Evolutionary conservation across 805 yeast genomes (phyloP).

Genomic region (Candida montana): DNA sequence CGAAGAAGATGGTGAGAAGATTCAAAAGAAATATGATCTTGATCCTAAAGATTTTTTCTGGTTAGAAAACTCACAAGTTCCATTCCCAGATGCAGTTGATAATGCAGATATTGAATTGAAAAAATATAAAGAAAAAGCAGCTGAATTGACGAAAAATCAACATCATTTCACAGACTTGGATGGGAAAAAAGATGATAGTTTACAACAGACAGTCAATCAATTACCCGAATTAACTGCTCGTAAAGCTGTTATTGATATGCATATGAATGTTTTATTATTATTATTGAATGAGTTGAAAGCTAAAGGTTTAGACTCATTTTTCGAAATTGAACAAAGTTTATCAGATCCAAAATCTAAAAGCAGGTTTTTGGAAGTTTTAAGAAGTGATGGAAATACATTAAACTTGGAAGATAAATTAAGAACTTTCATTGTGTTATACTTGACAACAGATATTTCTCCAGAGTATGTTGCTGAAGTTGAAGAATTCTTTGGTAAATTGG

Average conservation of each 20-base stretch:
- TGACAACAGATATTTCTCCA: conserved; percentile 44
- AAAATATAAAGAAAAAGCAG: conserved; percentile 80
- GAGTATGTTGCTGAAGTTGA: conserved; percentile 60
- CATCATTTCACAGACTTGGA: conserved; percentile 72
- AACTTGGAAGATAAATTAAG: conserved; percentile 82
- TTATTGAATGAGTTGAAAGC: conserved; percentile 77
- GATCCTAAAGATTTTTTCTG: conserved; percentile 95
- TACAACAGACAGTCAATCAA: conserved; percentile 80
- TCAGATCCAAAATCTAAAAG: conserved; percentile 48
- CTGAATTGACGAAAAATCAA: conserved; percentile 73
- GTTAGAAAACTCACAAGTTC: conserved; percentile 75
- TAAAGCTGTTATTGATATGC: conserved; percentile 87
- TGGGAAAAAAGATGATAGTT: conserved; percentile 50
- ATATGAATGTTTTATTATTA: conserved; percentile 89
- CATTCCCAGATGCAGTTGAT: conserved; percentile 99
- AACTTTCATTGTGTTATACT: conserved; percentile 75
- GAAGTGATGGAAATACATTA: conserved; percentile 42
- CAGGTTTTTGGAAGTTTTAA: conserved; percentile 56
- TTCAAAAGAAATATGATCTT: conserved; percentile 67
- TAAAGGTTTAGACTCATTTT: conserved; percentile 83
- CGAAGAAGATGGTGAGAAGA: conserved; percentile 32
- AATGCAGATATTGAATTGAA: conserved; percentile 83
- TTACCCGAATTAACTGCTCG: conserved; percentile 89
- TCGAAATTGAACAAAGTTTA: conserved; percentile 87
- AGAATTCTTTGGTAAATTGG: conserved; percentile 45